These are phyloP conservation scores for Fusarium concolor DNA, from an alignment of 2,329 filamentous ascomycete genomes.

Conservation along the genomic window DNA sequence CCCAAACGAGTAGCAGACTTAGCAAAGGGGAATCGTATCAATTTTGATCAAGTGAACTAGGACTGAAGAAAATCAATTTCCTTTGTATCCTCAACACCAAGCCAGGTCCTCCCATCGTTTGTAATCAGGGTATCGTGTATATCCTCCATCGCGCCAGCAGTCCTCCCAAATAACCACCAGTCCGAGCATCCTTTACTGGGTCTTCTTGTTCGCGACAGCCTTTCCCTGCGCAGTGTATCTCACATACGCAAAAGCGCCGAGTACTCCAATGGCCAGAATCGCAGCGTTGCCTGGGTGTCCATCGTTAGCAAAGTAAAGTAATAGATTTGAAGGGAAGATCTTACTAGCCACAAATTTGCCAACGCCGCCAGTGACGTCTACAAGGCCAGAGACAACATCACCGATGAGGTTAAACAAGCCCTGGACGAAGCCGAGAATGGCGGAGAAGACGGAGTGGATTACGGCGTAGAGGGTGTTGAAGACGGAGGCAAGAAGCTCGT, in stretches of 20 bases:
- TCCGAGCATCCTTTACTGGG: constrained; percentile 35
- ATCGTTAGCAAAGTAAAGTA: background rate
- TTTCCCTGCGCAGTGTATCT: constrained; percentile 50
- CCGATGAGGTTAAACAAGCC: constrained; percentile 52
- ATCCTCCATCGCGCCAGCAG: background rate
- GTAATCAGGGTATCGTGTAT: constrained; percentile 28
- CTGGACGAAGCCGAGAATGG: constrained; percentile 52
- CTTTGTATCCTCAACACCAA: constrained; percentile 1
- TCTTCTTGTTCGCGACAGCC: constrained; percentile 48
- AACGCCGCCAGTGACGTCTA: constrained; percentile 54
- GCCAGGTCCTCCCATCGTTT: background rate
- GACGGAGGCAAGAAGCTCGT: constrained; percentile 55
- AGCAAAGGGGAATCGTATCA: background rate
- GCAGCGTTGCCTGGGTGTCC: constrained; percentile 51
- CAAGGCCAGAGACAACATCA: constrained; percentile 52
- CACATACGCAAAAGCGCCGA: constrained; percentile 51
- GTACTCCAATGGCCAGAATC: constrained; percentile 49
- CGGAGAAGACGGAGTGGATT: constrained; percentile 50
- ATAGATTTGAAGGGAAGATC: constrained; percentile 1
- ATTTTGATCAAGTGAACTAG: background rate
- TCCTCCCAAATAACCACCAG: background rate
- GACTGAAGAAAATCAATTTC: background rate
- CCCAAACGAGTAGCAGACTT: no score
- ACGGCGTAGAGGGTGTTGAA: constrained; percentile 51
- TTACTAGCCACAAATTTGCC: constrained; percentile 55